Conservation (phyloP, 164 flowering plant genomes). For the Stephania yunnanensis region DNA sequence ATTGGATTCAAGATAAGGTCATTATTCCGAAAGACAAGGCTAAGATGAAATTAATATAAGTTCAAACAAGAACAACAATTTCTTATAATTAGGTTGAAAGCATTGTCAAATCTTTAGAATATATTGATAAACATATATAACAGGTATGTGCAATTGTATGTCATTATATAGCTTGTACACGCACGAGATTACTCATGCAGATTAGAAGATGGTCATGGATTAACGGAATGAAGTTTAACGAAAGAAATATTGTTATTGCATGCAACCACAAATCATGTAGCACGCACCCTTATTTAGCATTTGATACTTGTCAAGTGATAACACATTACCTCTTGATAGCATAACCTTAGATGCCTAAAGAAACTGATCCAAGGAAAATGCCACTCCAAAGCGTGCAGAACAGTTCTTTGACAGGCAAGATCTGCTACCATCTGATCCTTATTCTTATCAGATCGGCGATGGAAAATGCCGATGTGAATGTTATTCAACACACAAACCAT, state of each 20-base stretch:
- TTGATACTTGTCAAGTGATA: not conserved
- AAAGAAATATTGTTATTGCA: too few species aligned
- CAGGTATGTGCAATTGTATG: too few species aligned
- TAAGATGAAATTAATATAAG: not conserved
- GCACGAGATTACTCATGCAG: too few species aligned
- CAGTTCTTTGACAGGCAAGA: conserved; percentile 39
- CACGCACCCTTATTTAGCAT: not conserved
- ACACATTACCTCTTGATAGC: conserved; percentile 50
- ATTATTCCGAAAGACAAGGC: not conserved
- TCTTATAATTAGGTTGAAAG: too few species aligned
- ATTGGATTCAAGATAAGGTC: not conserved
- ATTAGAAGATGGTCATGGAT: too few species aligned
- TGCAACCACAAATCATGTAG: not conserved
- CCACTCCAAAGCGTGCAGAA: conserved; percentile 67
- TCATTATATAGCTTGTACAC: too few species aligned
- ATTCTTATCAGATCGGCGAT: conserved; percentile 44
- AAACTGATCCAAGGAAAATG: conserved; percentile 51
- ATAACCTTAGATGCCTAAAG: conserved; percentile 68
- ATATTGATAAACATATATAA: too few species aligned
- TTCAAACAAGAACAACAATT: too few species aligned
- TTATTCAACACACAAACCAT: too few species aligned
- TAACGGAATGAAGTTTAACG: too few species aligned
- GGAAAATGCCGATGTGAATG: not conserved
- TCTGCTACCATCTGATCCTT: conserved; percentile 66
- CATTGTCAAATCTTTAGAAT: too few species aligned